Percentiles rank a stretch among this genome's conserved stretches.
Conservation (phyloP, 176 grass and related monocot species). For the Rhynchospora tenuis region DNA sequence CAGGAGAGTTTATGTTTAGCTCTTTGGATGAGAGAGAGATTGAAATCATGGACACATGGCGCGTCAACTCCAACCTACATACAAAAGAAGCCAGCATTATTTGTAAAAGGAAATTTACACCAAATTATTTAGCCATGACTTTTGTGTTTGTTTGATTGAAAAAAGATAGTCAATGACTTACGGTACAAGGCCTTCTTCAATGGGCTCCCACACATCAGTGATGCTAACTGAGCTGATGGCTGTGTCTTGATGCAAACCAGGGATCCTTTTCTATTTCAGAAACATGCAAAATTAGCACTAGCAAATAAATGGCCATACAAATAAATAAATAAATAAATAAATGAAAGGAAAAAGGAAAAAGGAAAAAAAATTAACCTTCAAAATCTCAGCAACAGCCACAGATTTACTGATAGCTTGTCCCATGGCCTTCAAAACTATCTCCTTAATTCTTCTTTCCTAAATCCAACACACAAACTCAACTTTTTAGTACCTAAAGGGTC, state of each 20-base stretch:
- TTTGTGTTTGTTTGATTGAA: not conserved
- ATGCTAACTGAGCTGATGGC: slow-evolving; percentile 87
- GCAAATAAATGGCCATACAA: not conserved
- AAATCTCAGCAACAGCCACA: slow-evolving; percentile 87
- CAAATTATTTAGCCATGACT: not conserved
- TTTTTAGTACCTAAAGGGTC: not conserved
- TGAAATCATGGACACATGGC: slow-evolving; percentile 93
- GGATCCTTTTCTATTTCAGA: slow-evolving; percentile 60
- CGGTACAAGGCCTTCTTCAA: slow-evolving; percentile 97
- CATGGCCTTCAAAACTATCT: slow-evolving; percentile 97
- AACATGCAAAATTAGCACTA: slow-evolving; percentile 22
- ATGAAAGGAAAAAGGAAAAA: slow-evolving; percentile 19
- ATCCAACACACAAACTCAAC: slow-evolving; percentile 2
- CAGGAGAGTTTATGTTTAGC: slow-evolving; percentile 62
- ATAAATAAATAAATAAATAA: not conserved
- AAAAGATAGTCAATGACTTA: slow-evolving; percentile 25
- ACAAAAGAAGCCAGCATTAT: slow-evolving; percentile 16
- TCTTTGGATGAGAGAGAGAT: slow-evolving; percentile 72
- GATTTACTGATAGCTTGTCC: slow-evolving; percentile 94
- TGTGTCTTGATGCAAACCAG: slow-evolving; percentile 76
- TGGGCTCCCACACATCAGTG: slow-evolving; percentile 95
- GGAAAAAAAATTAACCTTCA: slow-evolving; percentile 52
- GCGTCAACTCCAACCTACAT: slow-evolving; percentile 71
- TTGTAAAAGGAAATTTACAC: not conserved
- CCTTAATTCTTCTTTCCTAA: slow-evolving; percentile 68